These are phyloP conservation scores for Blepharisma stoltei DNA, from an alignment of 73 alveolate genomes.

Conservation along the genomic window DNA sequence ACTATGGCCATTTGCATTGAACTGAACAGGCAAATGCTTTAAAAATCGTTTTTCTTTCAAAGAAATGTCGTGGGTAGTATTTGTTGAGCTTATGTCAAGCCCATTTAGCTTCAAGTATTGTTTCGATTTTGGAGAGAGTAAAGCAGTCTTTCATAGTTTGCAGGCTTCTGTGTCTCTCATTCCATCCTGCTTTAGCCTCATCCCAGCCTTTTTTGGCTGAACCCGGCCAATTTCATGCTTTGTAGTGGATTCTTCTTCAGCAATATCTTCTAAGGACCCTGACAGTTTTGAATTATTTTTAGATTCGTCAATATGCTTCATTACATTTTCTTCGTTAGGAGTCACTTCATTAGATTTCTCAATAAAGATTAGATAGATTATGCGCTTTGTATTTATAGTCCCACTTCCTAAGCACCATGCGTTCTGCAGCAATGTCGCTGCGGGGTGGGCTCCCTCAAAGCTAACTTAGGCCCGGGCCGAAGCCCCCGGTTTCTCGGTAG, in stretches of 20 bases:
- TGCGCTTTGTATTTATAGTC: no score
- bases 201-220: not conserved
- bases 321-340: no score
- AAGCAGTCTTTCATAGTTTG: not conserved
- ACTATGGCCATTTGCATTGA: not conserved
- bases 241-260: conserved; percentile 27
- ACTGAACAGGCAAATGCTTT: not conserved
- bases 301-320: no score
- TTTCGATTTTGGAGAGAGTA: not conserved
- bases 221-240: not conserved
- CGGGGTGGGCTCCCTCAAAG: no score
- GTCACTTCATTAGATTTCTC: no score
- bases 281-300: not conserved
- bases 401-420: no score
- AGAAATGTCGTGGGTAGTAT: not conserved
- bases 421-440: no score
- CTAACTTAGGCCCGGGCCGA: no score
- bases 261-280: not conserved
- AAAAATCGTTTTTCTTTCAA: not conserved
- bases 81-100: not conserved
- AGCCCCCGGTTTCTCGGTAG: no score
- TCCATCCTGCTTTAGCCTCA: not conserved
- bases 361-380: no score
- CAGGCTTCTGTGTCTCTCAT: not conserved
- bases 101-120: not conserved